These are phyloP conservation scores for Suhomyces prunicola DNA, from an alignment of 805 yeast genomes.

Conservation along the genomic window DNA sequence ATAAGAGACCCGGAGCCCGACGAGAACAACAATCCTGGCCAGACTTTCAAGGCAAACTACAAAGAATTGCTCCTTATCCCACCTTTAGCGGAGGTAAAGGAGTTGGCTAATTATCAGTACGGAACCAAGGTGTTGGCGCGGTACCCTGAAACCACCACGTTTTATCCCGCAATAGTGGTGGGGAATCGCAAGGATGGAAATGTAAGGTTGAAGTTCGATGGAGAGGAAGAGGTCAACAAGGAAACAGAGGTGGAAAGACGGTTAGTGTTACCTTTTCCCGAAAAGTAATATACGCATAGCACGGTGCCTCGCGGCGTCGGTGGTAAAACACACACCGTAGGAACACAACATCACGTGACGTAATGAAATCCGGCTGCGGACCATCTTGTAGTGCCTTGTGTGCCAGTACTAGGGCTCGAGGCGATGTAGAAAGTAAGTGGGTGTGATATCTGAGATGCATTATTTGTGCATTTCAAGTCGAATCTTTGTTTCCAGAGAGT, in stretches of 20 bases:
- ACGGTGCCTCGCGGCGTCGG: background rate
- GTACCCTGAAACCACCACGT: constrained; percentile 96
- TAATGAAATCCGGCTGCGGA: too few relatives aligned
- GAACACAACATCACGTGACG: background rate
- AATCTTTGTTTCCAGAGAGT: too few relatives aligned
- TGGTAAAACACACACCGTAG: too few relatives aligned
- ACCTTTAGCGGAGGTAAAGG: constrained; percentile 40
- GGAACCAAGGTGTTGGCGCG: constrained; percentile 86
- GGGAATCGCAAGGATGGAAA: constrained; percentile 72
- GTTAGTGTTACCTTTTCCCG: constrained; percentile 74
- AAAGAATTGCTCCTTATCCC: constrained; percentile 78
- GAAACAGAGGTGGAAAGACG: constrained; percentile 90
- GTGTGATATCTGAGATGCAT: too few relatives aligned
- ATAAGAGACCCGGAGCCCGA: constrained; percentile 98
- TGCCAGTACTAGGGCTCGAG: background rate
- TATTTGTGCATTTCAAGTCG: too few relatives aligned
- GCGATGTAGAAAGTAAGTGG: background rate
- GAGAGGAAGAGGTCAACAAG: constrained; percentile 94
- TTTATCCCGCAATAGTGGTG: constrained; percentile 89
- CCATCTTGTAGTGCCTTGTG: background rate
- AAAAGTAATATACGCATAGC: background rate
- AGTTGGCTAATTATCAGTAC: constrained; percentile 55
- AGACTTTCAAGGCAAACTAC: constrained; percentile 75
- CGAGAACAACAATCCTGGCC: constrained; percentile 85
- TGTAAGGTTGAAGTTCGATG: constrained; percentile 83